phyloP scores from a whole-genome alignment of 257 asterid species.

The Nicotiana undulata region DNA sequence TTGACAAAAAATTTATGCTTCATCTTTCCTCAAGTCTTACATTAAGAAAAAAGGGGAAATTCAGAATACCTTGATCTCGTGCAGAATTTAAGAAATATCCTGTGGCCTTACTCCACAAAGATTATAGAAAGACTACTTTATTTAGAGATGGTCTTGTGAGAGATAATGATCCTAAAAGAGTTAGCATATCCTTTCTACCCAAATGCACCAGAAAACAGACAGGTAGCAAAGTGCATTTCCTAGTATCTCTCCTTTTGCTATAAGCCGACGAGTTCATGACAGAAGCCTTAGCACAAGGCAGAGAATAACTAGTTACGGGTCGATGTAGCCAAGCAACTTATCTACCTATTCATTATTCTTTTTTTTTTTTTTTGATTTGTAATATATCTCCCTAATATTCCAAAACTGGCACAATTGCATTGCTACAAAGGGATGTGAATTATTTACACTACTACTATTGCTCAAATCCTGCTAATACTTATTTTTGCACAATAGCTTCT shows the following conservation, averaged over 20 bases:
- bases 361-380: neutral
- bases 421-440: neutral
- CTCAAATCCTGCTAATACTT: too few relatives aligned
- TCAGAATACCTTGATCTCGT: too few relatives aligned
- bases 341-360: neutral
- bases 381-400: neutral
- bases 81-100: too few relatives aligned
- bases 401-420: neutral
- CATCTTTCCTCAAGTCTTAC: neutral
- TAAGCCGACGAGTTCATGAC: neutral
- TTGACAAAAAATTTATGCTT: neutral
- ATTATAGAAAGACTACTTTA: neutral
- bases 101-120: too few relatives aligned
- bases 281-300: neutral
- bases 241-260: neutral
- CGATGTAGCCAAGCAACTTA: neutral
- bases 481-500: neutral
- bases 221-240: neutral
- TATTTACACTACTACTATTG: too few relatives aligned
- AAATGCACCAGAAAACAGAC: neutral
- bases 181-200: neutral
- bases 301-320: neutral
- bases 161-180: neutral
- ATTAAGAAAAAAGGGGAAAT: neutral
- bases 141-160: neutral